Base-by-base conservation (phyloP, 2,329 filamentous ascomycete species). In the Fusarium coicis region DNA sequence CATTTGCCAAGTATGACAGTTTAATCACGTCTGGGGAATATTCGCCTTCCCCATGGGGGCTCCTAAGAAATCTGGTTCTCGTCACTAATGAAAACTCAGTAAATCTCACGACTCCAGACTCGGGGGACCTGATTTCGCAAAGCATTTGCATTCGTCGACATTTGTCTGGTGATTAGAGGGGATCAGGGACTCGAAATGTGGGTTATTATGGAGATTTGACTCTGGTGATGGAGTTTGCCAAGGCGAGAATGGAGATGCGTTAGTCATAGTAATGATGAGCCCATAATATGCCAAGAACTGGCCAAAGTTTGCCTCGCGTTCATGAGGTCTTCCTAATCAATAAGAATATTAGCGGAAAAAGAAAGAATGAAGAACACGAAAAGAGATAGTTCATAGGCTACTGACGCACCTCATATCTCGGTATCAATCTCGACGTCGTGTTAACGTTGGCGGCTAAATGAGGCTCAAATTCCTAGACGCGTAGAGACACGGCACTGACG, bases 241-340 rank as follows among this genome's bases (percentile, higher is more conserved):
- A 64, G 65, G 40, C 57, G 26, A 54, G 19, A 57, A 70, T 63
- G 60, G 56, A 72, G 52, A 47, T 44, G 10, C 30, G 37, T 73
- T 73, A 73, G 70, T 73, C 70, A 73, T 66, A 60, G 54, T 47
- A 68, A 73, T 66, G 12, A n/a, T 60, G 26, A 56, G 52, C 32
- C 58, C 69, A 58, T 56, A 46, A 57, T 68, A 49, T 54, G 36
- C 63, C 63, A 67, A 53, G 49, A 50, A 69, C 23, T 46, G 16
- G 61, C 16, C 21, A 26, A 63, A 32, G 28, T 63, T 44, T 49
- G 57, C 23, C 36, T 63, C 39, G 32, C n/a, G 30, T 54, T 69
- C 23, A 36, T 14, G 3, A 4, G 30, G 15, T 52, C 18, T 21
- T 11, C 30, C 7, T 26, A 26, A 26, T 26, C 26, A 4, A 26